Base-by-base conservation (phyloP, 768 basidiomycete species). In the Postia placenta region DNA sequence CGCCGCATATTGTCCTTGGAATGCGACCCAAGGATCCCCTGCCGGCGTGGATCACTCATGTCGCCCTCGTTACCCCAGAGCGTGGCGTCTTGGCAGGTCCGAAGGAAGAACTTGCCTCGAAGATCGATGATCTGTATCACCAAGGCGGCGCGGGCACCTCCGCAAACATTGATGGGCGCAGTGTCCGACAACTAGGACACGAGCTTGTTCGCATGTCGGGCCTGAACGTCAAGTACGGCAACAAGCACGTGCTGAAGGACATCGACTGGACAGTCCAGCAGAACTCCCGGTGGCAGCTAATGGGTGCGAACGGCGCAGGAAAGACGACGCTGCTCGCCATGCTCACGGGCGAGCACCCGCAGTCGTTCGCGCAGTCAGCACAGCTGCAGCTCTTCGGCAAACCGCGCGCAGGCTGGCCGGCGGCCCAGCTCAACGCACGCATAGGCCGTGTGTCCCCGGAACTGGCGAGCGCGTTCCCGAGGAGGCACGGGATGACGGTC, bases 251-350 rank as follows among this genome's bases (percentile, higher is more conserved):
- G 61, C 75, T 99, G 1, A 74, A 78, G 52, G 69, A 81, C 48
- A 79, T 97, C 41, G 76, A 78, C 47, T 98, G 94, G 95, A 76
- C 81, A 33, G 83, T 98, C 51, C 74, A 74, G 2, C 75, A 79
- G 56, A 91, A 92, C 35, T 84, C 94, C 38, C 75, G 87, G 24
- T 97, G 92, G 91, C 88, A 94, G 59, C 79, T 99, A 11, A 79
- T 84, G 58, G 94, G 95, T 7, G 69, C 82, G 20, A 99, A 98
- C 62, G 95, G 95, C 39, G 92, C 91, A 0, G 95, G 95, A 14
- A 99, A 98, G 70, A 93, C 93, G 0, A 98, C 95, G 0, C 82
- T 97, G 5, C 74, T 97, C 19, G 83, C 94, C 15, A 66, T 97
- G 25, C 69, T 99, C 33, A 92, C 92, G 0, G 95, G 95, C 22